Percentiles rank a stretch among this genome's conserved stretches.
These are phyloP conservation scores for Moniliophthora roreri DNA, from an alignment of 1,284 basidiomycete genomes.

Conservation along the genomic window DNA sequence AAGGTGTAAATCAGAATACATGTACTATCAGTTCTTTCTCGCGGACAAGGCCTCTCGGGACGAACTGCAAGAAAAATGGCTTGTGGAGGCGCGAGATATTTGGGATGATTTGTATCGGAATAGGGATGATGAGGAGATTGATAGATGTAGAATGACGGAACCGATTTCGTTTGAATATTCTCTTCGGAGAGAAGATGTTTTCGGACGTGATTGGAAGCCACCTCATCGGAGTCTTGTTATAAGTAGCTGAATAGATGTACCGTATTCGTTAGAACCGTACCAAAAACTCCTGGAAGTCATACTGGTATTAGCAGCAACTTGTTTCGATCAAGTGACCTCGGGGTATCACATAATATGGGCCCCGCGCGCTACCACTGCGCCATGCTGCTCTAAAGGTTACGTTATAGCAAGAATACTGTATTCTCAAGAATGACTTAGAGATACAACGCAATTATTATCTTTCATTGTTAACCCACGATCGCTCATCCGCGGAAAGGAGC, in stretches of 20 bases:
- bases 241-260: no score
- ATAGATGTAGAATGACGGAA: conserved; percentile 6
- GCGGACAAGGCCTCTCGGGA: conserved; percentile 29
- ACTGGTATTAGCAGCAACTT: conserved; percentile 4
- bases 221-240: no score
- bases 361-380: conserved; percentile 7
- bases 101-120: conserved; percentile 27
- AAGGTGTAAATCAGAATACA: conserved; percentile 42
- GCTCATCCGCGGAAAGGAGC: conserved; percentile 18
- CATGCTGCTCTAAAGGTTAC: background rate
- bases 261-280: no score
- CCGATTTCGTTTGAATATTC: background rate
- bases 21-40: conserved; percentile 50
- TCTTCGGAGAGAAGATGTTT: background rate
- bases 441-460: no score
- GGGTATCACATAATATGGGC: conserved; percentile 1
- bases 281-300: no score
- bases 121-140: conserved; percentile 21
- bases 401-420: no score
- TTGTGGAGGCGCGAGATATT: conserved; percentile 20
- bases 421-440: no score
- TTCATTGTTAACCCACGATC: no score
- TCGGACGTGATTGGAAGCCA: background rate
- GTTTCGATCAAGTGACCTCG: conserved; percentile 8
- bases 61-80: conserved; percentile 28